These are phyloP conservation scores for Colletotrichum acutatum DNA, from an alignment of 2,329 filamentous ascomycete genomes.

Conservation along the genomic window DNA sequence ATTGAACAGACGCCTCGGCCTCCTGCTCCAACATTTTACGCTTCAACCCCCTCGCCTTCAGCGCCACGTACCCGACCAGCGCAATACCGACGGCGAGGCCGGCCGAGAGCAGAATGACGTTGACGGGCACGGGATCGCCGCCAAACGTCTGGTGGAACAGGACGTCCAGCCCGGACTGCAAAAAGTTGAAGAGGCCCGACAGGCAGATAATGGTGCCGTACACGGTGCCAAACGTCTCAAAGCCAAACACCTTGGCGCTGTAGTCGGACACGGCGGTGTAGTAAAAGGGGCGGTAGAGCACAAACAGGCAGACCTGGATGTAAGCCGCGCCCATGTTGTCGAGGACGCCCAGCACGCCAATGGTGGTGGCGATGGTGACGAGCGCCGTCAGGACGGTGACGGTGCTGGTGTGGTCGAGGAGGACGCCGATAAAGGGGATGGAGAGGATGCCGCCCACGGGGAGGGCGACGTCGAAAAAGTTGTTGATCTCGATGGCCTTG, in stretches of 20 bases:
- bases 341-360: slow-evolving; percentile 81
- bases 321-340: slow-evolving; percentile 78
- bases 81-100: slow-evolving; percentile 72
- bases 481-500: slow-evolving; percentile 77
- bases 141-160: slow-evolving; percentile 79
- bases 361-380: slow-evolving; percentile 76
- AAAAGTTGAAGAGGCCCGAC: slow-evolving; percentile 85
- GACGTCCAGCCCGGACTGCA: slow-evolving; percentile 82
- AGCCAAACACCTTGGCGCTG: slow-evolving; percentile 90
- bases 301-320: slow-evolving; percentile 80
- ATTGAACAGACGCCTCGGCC: slow-evolving; percentile 24
- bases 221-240: slow-evolving; percentile 92
- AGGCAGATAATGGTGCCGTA: slow-evolving; percentile 91
- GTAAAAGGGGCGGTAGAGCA: slow-evolving; percentile 88
- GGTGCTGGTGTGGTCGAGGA: slow-evolving; percentile 83
- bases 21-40: slow-evolving; percentile 39
- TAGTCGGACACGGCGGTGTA: slow-evolving; percentile 94
- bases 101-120: slow-evolving; percentile 71
- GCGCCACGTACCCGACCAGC: slow-evolving; percentile 74
- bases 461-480: slow-evolving; percentile 83
- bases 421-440: slow-evolving; percentile 84
- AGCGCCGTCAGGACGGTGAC: slow-evolving; percentile 76
- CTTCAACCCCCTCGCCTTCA: slow-evolving; percentile 50
- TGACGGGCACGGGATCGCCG: slow-evolving; percentile 81
- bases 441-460: slow-evolving; percentile 86